phyloP scores from a whole-genome alignment of 441 rosid genomes.

The Pelargonium australe region DNA sequence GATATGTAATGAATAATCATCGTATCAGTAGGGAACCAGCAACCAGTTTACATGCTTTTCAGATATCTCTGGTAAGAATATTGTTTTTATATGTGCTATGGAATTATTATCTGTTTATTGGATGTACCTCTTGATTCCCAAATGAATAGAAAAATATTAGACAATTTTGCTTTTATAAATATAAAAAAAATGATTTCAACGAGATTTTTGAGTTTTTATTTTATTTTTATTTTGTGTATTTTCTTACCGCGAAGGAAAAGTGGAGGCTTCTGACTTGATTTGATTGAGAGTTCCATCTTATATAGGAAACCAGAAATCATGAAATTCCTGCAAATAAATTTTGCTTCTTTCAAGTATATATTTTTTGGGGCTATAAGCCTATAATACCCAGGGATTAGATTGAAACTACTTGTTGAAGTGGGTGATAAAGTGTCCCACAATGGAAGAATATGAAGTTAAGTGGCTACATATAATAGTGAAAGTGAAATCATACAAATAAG shows the following conservation, averaged over 20 bases:
- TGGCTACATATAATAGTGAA: no score
- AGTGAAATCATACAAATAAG: no score
- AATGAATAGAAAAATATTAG: no score
- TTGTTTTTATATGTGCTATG: conserved; percentile 7
- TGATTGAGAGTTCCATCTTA: no score
- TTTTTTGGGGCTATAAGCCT: not conserved
- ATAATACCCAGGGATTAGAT: not conserved
- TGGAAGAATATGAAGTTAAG: no score
- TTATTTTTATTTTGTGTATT: no score
- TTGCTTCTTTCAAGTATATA: not conserved
- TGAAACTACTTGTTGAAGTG: not conserved
- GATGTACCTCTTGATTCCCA: not conserved
- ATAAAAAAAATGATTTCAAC: no score
- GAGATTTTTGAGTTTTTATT: no score
- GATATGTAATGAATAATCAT: conserved; percentile 70
- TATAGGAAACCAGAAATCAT: not conserved
- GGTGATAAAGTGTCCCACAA: no score
- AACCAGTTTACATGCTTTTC: conserved; percentile 72
- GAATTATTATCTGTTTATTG: not conserved
- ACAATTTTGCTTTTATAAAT: no score
- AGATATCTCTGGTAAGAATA: conserved; percentile 70
- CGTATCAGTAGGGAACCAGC: conserved; percentile 50
- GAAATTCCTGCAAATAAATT: not conserved
- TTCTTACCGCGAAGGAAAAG: no score
- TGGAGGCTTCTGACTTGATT: no score